Percentiles rank a stretch among this genome's conserved stretches.
Evolutionary conservation across 306 rosid species (phyloP).

Genomic region (Pyrus communis): DNA sequence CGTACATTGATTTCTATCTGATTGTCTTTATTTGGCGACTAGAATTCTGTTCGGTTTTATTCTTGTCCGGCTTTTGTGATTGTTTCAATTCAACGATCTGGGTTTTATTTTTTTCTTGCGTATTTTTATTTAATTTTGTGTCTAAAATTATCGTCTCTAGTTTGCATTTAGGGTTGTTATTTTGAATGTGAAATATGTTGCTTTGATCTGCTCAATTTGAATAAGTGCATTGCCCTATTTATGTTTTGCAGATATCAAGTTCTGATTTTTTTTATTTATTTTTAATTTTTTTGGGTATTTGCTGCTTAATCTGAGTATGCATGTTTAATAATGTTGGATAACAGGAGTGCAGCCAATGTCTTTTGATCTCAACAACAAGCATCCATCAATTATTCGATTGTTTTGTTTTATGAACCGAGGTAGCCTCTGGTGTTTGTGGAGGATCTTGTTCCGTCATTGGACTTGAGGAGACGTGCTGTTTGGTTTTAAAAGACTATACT

Average conservation of each 20-base stretch:
- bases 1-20: background rate
- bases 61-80: background rate
- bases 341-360: constrained; percentile 41
- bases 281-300: background rate
- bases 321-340: constrained; percentile 7
- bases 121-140: background rate
- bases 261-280: background rate
- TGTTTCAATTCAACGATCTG: too few species aligned
- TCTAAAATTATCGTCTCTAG: background rate
- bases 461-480: constrained; percentile 21
- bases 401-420: constrained; percentile 35
- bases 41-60: background rate
- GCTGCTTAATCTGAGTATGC: background rate
- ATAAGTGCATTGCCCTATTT: background rate
- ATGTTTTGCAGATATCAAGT: background rate
- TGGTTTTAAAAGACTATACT: background rate
- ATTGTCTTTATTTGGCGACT: background rate
- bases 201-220: background rate
- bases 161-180: background rate
- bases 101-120: background rate
- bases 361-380: constrained; percentile 29
- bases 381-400: constrained; percentile 4
- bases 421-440: constrained; percentile 37
- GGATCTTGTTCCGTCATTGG: constrained; percentile 47
- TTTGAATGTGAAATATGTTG: background rate